Evolutionary conservation across 306 rosid species (phyloP), one percentile per base, ranked within the genome.

Genomic region (Sechiopsis laciniata): DNA sequence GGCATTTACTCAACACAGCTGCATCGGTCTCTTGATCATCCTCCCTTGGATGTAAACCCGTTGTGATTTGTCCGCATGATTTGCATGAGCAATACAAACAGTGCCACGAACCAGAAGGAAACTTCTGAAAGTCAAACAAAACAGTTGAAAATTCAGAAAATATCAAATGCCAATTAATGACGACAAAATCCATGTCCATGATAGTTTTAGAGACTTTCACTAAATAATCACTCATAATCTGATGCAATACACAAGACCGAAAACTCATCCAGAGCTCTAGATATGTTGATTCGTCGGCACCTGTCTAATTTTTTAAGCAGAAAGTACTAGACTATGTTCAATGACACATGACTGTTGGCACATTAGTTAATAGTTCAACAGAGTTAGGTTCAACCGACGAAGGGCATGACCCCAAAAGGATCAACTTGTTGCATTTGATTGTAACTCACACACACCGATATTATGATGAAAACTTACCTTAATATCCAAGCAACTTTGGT

Each of bases 41-140:
- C 14, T 80, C 83, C 61, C 71, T 78, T 77, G 77, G 81, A 42
- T 78, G 42, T 67, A 82, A 77, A 70, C 80, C 77, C 42, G 73
- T 78, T 24, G 74, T 76, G 75, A 83, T 87, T 76, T 62, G 74
- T 68, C 96, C 89, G 82, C 99, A 94, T 80, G 84, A 86, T 83
- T 89, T 94, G 95, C 99, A 91, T 76, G 95, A 85, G 71, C 97
- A 94, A 75, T 87, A 94, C 73, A 88, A 74, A 80, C 99, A 94
- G 82, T 85, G 89, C 99, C 99, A 91, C 72, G 87, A 88, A 74
- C 97, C 99, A 54, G 89, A 84, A 74, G 99, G 96, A 78, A 90
- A 89, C 66, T 89, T 89, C 97, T 94, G 97, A 85, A 78, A 74
- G 59, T 59, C 11, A 14, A 52, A 53, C 77, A 75, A 75, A 77